These are phyloP conservation scores for Rubroboletus pulcherrimus DNA, from an alignment of 768 basidiomycete species.

Conservation along the genomic window DNA sequence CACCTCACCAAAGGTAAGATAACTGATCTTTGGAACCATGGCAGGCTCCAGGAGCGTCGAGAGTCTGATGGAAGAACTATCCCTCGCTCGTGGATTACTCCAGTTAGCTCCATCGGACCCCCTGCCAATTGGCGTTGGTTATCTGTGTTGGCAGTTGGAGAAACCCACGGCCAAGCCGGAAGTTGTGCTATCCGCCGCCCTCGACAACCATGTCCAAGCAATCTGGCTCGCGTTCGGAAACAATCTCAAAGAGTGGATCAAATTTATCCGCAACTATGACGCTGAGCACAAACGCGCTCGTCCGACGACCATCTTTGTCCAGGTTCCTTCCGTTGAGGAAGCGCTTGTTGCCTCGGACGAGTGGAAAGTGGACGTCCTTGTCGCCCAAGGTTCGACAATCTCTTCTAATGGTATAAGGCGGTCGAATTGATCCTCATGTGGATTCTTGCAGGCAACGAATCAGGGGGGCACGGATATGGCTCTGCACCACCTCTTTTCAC, in stretches of 20 bases:
- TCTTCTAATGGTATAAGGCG: neutral
- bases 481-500: constrained; percentile 57
- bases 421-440: constrained; percentile 1
- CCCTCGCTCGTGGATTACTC: constrained; percentile 47
- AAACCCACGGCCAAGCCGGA: constrained; percentile 36
- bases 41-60: constrained; percentile 48
- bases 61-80: constrained; percentile 48
- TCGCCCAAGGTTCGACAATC: constrained; percentile 63
- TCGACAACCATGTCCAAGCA: constrained; percentile 55
- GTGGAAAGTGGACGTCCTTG: constrained; percentile 72
- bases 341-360: constrained; percentile 55
- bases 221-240: constrained; percentile 76
- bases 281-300: constrained; percentile 34
- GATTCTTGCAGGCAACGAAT: constrained; percentile 57
- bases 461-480: constrained; percentile 71
- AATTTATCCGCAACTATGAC: constrained; percentile 56
- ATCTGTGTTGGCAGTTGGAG: constrained; percentile 70
- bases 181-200: constrained; percentile 44
- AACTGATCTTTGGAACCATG: constrained; percentile 5
- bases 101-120: constrained; percentile 28
- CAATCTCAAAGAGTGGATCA: constrained; percentile 56
- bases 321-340: constrained; percentile 57
- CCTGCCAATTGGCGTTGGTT: constrained; percentile 70
- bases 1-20: neutral
- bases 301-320: constrained; percentile 58